These are phyloP conservation scores for Annulohypoxylon moriforme DNA, from an alignment of 495 filamentous ascomycete genomes.

Conservation along the genomic window DNA sequence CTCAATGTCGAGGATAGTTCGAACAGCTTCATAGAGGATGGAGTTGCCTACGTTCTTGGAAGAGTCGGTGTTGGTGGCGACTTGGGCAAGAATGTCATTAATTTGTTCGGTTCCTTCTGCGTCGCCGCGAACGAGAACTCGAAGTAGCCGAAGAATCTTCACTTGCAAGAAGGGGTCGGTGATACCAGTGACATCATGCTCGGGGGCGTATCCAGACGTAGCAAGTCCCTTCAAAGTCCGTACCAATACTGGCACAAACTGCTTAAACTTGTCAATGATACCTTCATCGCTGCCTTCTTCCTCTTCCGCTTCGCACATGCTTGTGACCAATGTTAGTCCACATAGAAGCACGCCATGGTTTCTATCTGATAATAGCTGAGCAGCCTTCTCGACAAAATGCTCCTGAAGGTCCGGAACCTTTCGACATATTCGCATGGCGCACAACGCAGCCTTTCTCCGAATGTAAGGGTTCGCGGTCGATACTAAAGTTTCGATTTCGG, in stretches of 20 bases:
- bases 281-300: slow-evolving; percentile 85
- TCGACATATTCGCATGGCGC: slow-evolving; percentile 98
- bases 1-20: slow-evolving; percentile 97
- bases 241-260: slow-evolving; percentile 81
- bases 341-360: slow-evolving; percentile 97
- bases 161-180: slow-evolving; percentile 99
- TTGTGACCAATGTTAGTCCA: slow-evolving; percentile 89
- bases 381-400: slow-evolving; percentile 94
- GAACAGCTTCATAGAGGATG: slow-evolving; percentile 96
- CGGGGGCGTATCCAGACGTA: slow-evolving; percentile 95
- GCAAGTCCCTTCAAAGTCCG: slow-evolving; percentile 90
- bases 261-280: slow-evolving; percentile 89
- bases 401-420: slow-evolving; percentile 98
- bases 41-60: slow-evolving; percentile 99
- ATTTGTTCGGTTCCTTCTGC: slow-evolving; percentile 92
- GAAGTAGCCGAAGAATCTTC: slow-evolving; percentile 87
- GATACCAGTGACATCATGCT: slow-evolving; percentile 97
- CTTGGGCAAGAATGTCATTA: slow-evolving; percentile 98
- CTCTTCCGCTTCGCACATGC: slow-evolving; percentile 94
- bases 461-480: slow-evolving; percentile 97
- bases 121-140: slow-evolving; percentile 89
- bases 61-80: slow-evolving; percentile 97
- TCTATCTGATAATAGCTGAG: slow-evolving; percentile 84
- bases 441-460: slow-evolving; percentile 95
- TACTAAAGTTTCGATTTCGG: slow-evolving; percentile 90